Base-by-base conservation (phyloP, 441 rosid genomes). In the Croton setiger region DNA sequence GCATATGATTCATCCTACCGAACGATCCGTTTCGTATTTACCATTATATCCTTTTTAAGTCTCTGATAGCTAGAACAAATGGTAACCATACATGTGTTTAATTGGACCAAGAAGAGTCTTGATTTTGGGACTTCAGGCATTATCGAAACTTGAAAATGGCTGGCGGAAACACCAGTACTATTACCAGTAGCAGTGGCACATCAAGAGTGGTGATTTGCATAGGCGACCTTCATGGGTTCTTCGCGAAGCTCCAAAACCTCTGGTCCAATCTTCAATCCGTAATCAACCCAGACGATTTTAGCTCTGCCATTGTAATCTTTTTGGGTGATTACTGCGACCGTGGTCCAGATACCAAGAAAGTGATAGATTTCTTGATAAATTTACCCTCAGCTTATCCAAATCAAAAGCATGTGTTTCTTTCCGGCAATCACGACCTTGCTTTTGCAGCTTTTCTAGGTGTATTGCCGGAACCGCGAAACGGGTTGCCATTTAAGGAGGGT, bases 271-370 rank as follows among this genome's bases (percentile, higher is more conserved):
- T 93, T 67, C 82, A 85, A 74, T 45, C 83, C 60, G 51, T 65
- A 1, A 36, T 90, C 74, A 72, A 72, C 68, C 82, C 79, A 23
- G 66, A 69, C 21, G 78, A 78, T 7, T 90, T 90, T 81, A 63
- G 49, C 69, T 60, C 94, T 51, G 89, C 98, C 66, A 82, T 82
- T 45, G 64, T 90, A 66, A 88, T 93, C 67, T 93, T 93, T 81
- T 79, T 89, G 48, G 98, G 98, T 44, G 97, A 93, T 72, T 90
- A 90, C 81, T 93, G 98, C 66, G 98, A 93, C 67, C 91, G 97
- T 10, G 98, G 97, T 66, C 91, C 93, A 6, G 78, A 84, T 31
- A 86, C 96, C 11, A 85, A 73, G 35, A 60, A 75, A 69, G 97
- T 89, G 72, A 68, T 93, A 7, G 88, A 93, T 62, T 88, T 90